Base-by-base conservation (phyloP, 352 stramenopile genomes). In the Thalassiosira mediterranea region DNA sequence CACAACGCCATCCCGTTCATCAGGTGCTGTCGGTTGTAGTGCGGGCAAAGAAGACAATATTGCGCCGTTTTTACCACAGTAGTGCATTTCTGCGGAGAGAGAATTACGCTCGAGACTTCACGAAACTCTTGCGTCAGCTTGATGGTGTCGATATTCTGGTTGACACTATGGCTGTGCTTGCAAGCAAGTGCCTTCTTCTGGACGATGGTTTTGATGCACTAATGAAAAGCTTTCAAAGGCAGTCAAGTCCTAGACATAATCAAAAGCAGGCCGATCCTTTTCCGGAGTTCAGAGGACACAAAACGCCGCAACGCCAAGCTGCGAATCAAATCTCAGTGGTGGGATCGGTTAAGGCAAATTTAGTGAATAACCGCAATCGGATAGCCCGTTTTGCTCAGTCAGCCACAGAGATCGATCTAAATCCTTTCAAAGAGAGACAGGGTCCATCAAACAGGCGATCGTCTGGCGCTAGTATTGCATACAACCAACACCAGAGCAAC, bases 71-170 rank as follows among this genome's bases (percentile, higher is more conserved):
- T 52, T 93, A 89, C 69, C 60, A 83, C 28, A 72, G 73, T 49
- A 52, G 75, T 65, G 74, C 84, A 10, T 92, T 93, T 62, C 46
- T 93, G 5, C 52, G 74, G 46, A 81, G 51, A 44, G 28, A 57
- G 17, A 76, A 82, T 31, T 85, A 85, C 53, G 52, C 66, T 5
- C 26, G 52, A 8, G 73, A 75, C 47, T 89, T 93, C 53, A 79
- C 76, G 34, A 61, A 53, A 26, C 65, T 89, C 34, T 71, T 93
- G 3, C 60, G 78, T 17, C 57, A 79, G 15, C 63, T 93, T n/a
- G 76, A 93, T 73, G 68, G 64, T 44, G 78, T 92, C 23, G 83
- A 93, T 56, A 86, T 93, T 48, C 72, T 92, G 32, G 86, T 92
- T 3, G 86, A 93, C 51, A 91, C 86, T 37, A 87, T 86, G 62